Evolutionary conservation across 768 basidiomycete genomes (phyloP), one percentile per base, ranked within the genome.

Genomic region (Suillus ampliporus): DNA sequence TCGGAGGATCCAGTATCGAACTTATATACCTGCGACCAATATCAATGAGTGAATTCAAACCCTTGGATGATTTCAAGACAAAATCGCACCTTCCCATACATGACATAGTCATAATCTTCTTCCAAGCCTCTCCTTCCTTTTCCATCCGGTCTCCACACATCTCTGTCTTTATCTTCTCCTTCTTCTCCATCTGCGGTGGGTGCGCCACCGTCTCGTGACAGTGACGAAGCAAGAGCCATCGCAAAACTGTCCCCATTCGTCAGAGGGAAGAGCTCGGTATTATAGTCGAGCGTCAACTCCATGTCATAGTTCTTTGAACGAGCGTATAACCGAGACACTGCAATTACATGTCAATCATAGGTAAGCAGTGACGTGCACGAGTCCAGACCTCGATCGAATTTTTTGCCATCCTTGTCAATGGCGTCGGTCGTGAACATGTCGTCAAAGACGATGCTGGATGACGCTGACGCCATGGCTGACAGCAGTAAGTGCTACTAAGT

Each of bases 221-320:
- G 80, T 2, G 92, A 92, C 3, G 90, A 88, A 0, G 95, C 91
- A 28, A 99, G 83, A 9, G 93, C 91, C 63, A 99, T 78, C 2
- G 95, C 88, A 75, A 98, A 89, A 57, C 81, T 87, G 64, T 95
- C 87, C 34, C 83, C 86, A 35, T 78, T 69, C 50, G 82, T 68
- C 35, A 99, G 79, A 5, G 92, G 90, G 69, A 95, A 93, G 13
- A 99, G 80, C 73, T 98, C 95, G 67, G 88, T 80, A 76, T 98
- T 97, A 80, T 94, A 94, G 78, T 99, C 95, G 65, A 99, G 83
- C n/a, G 94, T 92, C 67, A 98, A 80, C 70, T 90, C 84, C 95
- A 98, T 97, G 70, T 90, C 88, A 71, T 91, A 91, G 77, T 93
- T 95, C 79, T 92, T 89, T 9, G 95, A 97, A 68, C 88, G 88